Base-by-base conservation (phyloP, 108 stramenopile genomes). In the Nitzschia sp. region DNA sequence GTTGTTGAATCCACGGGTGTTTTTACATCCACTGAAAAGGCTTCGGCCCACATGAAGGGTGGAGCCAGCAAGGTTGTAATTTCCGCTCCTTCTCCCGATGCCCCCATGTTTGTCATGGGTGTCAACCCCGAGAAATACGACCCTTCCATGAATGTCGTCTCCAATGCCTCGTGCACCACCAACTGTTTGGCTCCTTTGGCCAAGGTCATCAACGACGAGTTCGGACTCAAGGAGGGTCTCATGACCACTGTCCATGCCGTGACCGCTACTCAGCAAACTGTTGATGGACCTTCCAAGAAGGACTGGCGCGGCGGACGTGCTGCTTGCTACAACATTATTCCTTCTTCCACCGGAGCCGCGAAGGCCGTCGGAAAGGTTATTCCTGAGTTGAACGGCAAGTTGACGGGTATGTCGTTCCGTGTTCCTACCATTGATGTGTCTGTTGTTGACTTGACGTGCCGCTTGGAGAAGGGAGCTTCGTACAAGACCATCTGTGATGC, bases 241-340 rank as follows among this genome's bases (percentile, higher is more conserved):
- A 98, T 98, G 98, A 97, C 97, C 79, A 98, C 98, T 31, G 95
- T 98, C 64, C 98, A 98, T 72, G 95, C 97, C 60, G 96, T 97
- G 24, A 98, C 98, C 33, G 98, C 98, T 64, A 97, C 96, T 46
- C 98, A 98, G 72, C 94, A 95, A 74, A 96, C 97, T 30, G 98
- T 98, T 49, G 98, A 98, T 79, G 95, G 95, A 38, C 95, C 98
- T n/a, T 90, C 91, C 79, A 90, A 95, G 77, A 98, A 97, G 95
- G 98, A 98, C 86, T 98, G 97, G 97, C 90, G 98, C 34, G 98
- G 95, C 29, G 98, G 98, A 61, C 95, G 98, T 71, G 96, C 95
- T 51, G 98, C 95, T 25, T 96, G 94, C 81, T 94, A 89, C 89
- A 98, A 98, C 89, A 96, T 98, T 80, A 98, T 98, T 74, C 98